Evolutionary conservation across 2,329 filamentous ascomycete species (phyloP).

Genomic region (Ophiocordyceps unilateralis): DNA sequence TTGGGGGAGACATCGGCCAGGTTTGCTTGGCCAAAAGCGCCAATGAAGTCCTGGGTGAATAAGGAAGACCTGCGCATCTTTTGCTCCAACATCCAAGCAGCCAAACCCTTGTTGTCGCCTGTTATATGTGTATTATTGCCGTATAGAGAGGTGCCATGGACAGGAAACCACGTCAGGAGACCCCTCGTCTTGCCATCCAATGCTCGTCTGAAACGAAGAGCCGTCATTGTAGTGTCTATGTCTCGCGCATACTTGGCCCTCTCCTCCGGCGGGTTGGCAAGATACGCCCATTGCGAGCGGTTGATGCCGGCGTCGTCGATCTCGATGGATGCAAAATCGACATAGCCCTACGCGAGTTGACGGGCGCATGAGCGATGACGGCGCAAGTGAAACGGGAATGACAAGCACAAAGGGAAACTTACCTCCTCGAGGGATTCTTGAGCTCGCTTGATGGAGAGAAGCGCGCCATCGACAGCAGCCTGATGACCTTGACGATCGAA

Average conservation of each 20-base stretch:
- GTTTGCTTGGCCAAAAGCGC: slow-evolving; percentile 81
- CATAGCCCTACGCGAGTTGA: slow-evolving; percentile 32
- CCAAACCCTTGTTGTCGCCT: slow-evolving; percentile 91
- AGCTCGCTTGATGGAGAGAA: slow-evolving; percentile 67
- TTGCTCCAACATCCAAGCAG: slow-evolving; percentile 68
- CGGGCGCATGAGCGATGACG: neutral
- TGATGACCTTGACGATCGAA: slow-evolving; percentile 76
- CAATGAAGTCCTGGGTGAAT: slow-evolving; percentile 56
- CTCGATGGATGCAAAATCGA: slow-evolving; percentile 53
- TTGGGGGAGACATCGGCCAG: slow-evolving; percentile 87
- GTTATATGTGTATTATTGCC: slow-evolving; percentile 82
- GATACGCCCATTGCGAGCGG: slow-evolving; percentile 72
- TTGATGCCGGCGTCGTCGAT: slow-evolving; percentile 71
- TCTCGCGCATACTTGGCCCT: slow-evolving; percentile 45
- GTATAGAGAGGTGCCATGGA: slow-evolving; percentile 79
- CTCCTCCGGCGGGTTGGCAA: slow-evolving; percentile 67
- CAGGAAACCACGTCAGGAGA: slow-evolving; percentile 77
- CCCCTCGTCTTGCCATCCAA: slow-evolving; percentile 63
- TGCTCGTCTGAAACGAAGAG: slow-evolving; percentile 59
- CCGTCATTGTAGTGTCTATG: slow-evolving; percentile 44
- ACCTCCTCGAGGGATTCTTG: slow-evolving; percentile 37
- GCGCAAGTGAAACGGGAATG: neutral
- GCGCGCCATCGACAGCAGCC: slow-evolving; percentile 71
- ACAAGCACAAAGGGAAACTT: neutral
- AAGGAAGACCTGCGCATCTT: slow-evolving; percentile 35